These are phyloP conservation scores for Poa annua DNA, from an alignment of 176 grass and related monocot species.

Conservation along the genomic window DNA sequence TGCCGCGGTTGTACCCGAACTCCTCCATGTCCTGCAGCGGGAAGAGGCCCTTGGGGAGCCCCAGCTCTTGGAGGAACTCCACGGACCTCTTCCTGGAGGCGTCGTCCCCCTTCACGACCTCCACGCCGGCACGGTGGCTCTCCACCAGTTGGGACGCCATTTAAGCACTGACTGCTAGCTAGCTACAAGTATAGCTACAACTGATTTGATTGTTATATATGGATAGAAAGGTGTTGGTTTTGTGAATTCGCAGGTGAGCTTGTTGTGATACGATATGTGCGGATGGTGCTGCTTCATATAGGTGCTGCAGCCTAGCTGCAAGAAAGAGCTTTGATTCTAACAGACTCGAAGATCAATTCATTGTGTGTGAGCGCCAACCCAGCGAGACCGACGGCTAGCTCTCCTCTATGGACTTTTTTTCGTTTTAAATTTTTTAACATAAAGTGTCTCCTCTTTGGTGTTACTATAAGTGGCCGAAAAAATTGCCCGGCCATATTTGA, in stretches of 20 bases:
- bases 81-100: neutral
- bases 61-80: constrained; percentile 14
- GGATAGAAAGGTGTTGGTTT: neutral
- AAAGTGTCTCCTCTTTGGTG: neutral
- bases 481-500: neutral
- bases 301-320: neutral
- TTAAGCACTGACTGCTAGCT: neutral
- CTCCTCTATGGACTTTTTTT: neutral
- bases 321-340: neutral
- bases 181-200: too few species aligned
- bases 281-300: neutral
- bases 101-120: neutral
- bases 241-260: neutral
- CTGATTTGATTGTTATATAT: neutral
- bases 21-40: constrained; percentile 19
- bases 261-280: neutral
- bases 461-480: too few species aligned
- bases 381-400: neutral
- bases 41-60: constrained; percentile 31
- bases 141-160: constrained; percentile 24
- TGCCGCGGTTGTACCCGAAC: constrained; percentile 14
- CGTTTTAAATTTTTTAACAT: too few species aligned
- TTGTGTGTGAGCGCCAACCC: neutral
- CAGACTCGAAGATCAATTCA: neutral
- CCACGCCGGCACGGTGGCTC: neutral